phyloP scores from a whole-genome alignment of 495 filamentous ascomycete genomes.

The Penicillium cosmopolitanum region DNA sequence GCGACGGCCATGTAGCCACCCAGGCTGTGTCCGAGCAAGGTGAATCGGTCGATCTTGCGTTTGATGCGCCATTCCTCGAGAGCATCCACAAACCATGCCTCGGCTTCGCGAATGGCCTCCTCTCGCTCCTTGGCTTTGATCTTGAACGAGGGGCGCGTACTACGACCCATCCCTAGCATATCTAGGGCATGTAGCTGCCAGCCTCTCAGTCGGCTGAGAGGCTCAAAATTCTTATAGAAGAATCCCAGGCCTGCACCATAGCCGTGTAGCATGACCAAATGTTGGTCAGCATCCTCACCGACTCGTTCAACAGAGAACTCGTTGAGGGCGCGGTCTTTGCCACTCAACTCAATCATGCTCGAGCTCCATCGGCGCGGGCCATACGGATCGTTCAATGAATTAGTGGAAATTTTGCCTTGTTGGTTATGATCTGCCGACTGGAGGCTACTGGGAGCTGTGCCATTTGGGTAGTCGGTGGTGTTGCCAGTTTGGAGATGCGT shows the following conservation, averaged over 20 bases:
- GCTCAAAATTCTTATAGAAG: slow-evolving; percentile 97
- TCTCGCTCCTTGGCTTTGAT: slow-evolving; percentile 80
- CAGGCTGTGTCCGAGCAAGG: slow-evolving; percentile 87
- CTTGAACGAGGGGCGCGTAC: slow-evolving; percentile 78
- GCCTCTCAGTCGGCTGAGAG: slow-evolving; percentile 70
- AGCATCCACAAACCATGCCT: slow-evolving; percentile 95
- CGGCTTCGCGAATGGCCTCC: slow-evolving; percentile 85
- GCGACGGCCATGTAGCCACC: slow-evolving; percentile 94
- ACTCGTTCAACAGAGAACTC: slow-evolving; percentile 89
- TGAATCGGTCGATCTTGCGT: slow-evolving; percentile 89
- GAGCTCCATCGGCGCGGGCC: slow-evolving; percentile 87
- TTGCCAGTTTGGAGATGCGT: slow-evolving; percentile 71
- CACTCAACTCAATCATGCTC: slow-evolving; percentile 79
- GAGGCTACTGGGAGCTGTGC: slow-evolving; percentile 43
- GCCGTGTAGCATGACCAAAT: slow-evolving; percentile 96
- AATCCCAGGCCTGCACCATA: slow-evolving; percentile 96
- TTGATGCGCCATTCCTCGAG: slow-evolving; percentile 93
- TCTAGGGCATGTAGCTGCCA: slow-evolving; percentile 94
- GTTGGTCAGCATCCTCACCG: slow-evolving; percentile 74
- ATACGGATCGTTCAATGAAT: slow-evolving; percentile 72
- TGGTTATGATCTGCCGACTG: slow-evolving; percentile 44
- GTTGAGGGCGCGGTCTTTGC: slow-evolving; percentile 85
- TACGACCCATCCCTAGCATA: slow-evolving; percentile 92
- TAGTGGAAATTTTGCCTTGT: slow-evolving; percentile 40
- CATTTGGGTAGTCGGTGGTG: slow-evolving; percentile 42